Conservation (phyloP, 805 yeast genomes). For the Wickerhamiella brachini region DNA sequence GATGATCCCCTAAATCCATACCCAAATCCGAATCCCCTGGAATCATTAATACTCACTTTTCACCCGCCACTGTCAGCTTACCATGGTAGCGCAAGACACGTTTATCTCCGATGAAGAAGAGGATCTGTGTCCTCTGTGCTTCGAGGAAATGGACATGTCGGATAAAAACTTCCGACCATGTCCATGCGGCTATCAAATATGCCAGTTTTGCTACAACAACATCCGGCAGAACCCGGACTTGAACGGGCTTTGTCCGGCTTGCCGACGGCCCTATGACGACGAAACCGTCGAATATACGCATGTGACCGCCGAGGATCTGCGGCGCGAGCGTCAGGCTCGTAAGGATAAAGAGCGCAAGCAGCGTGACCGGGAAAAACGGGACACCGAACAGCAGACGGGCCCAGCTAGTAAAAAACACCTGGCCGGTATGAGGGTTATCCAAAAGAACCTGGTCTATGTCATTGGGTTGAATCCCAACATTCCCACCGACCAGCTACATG, state of each 20-base stretch:
- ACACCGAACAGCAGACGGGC: conserved; percentile 55
- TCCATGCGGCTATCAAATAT: conserved; percentile 97
- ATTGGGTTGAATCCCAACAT: conserved; percentile 85
- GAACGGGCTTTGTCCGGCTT: conserved; percentile 94
- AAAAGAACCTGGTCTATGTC: conserved; percentile 90
- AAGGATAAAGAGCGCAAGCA: conserved; percentile 62
- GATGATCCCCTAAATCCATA: no score
- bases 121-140: conserved; percentile 81
- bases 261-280: conserved; percentile 88
- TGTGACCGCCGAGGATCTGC: conserved; percentile 76
- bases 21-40: neutral
- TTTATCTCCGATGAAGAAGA: conserved; percentile 70
- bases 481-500: conserved; percentile 73
- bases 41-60: neutral
- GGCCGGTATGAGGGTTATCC: conserved; percentile 97
- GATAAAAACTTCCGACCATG: conserved; percentile 98
- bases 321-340: conserved; percentile 64
- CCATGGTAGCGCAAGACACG: conserved; percentile 27
- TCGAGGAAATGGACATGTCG: conserved; percentile 93
- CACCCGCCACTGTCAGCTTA: neutral
- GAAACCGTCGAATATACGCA: conserved; percentile 79
- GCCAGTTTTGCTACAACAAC: conserved; percentile 96
- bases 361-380: conserved; percentile 82
- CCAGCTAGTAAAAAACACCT: conserved; percentile 51
- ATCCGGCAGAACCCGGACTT: conserved; percentile 90